Base-by-base conservation (phyloP, 371 early-diverging fungal species). In the Circinella minor region DNA sequence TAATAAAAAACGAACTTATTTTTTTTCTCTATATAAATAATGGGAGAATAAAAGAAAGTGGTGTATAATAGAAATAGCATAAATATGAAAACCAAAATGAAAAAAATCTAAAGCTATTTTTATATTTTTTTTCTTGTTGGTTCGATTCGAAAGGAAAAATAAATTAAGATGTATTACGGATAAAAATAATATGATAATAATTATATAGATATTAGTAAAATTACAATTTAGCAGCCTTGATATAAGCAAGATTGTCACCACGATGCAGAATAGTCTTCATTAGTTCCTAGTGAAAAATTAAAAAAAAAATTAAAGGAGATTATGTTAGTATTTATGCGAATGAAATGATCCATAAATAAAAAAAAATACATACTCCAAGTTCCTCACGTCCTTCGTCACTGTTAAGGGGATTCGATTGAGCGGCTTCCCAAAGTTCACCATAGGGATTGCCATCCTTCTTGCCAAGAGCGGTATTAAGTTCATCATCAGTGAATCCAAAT, bases 381-480 rank as follows among this genome's bases (percentile, higher is more conserved):
- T 66, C 51, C 54, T 72, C 59, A 48, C 68, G 60, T 5, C 74
- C 75, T 36, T 69, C 68, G 1, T 73, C 78, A 10, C 61, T 36
- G 67, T 93, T 93, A 51, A 91, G 74, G 17, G 91, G 90, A 55
- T 92, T 89, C 54, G 71, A 81, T 74, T 89, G 87, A 3, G 84
- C 92, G 61, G 82, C 77, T 61, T 89, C 81, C 82, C 90, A 81
- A 39, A 92, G 81, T 39, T 74, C 81, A 71, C 91, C 89, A 74
- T 94, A 94, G 1, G 91, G 87, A 63, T 86, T 72, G 20, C 93
- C 94, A 68, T 92, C 90, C 4, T 78, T 71, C 27, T 79, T 72
- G 8, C 92, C 94, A 18, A 94, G 77, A 17, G 91, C 88, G 36
- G 88, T 84, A 65, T 85, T 83, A 36, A 94, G 80, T 17, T 81